Base-by-base conservation (phyloP, 176 grass and related monocot genomes). In the Aechmea fasciata region DNA sequence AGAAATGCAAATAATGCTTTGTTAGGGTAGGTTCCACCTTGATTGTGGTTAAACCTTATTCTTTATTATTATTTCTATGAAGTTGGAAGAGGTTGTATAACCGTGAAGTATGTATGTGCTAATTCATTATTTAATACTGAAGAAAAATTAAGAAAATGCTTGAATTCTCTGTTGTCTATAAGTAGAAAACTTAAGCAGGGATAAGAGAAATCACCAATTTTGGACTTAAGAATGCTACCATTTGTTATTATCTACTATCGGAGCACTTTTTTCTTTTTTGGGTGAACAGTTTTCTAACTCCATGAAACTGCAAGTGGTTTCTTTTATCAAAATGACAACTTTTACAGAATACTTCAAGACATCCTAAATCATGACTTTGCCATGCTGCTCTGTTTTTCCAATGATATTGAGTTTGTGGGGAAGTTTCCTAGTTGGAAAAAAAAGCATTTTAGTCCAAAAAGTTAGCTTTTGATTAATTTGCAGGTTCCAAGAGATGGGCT, bases 401-500 rank as follows among this genome's bases (percentile, higher is more conserved):
- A 3, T 41, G 33, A 41, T 41, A 41, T 41, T 41, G 33, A 41
- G 33, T 41, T 41, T 3, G 6, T 41, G 33, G 33, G 33, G 33
- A 41, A 41, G 55, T 9, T 61, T 61, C 20, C 17, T 61, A 10
- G 15, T 20, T 5, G 10, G 55, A 61, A 59, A 2, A 9, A 9
- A 15, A 59, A 20, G n/a, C n/a, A 20, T 5, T 59, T 19, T 15
- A 59, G 15, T 18, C 54, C 0, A 18, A 61, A 15, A 61, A 61
- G 9, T 19, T 18, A 61, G 7, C 55, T 4, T 70, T 63, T 1
- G 13, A 29, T 14, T 83, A 50, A 68, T 72, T 71, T 79, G 71
- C 78, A 99, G 94, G 63, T 90, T 93, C 82, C 94, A 99, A 85
- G 94, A 90, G 79, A 85, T 88, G 94, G 89, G 94, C 29, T 87